Evolutionary conservation across 257 asterid genomes (phyloP).

Genomic region (Plantago ovata): DNA sequence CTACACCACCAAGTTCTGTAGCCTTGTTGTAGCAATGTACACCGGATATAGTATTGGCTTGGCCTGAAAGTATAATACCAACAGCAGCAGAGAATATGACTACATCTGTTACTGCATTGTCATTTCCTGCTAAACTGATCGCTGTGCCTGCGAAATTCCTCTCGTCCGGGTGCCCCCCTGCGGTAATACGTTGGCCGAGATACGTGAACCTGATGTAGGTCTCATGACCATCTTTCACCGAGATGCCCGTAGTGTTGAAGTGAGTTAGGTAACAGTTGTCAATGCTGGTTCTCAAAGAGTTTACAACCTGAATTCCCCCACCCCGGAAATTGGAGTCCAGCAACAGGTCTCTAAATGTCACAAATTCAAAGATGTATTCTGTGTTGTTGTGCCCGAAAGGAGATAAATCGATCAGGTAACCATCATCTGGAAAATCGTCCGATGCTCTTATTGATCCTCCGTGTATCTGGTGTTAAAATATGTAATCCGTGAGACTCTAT

Average conservation of each 20-base stretch:
- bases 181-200: constrained; percentile 83
- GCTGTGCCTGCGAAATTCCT: constrained; percentile 68
- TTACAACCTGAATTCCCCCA: constrained; percentile 67
- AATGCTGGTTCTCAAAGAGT: constrained; percentile 65
- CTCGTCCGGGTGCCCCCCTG: constrained; percentile 70
- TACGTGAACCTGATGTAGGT: constrained; percentile 69
- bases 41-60: constrained; percentile 67
- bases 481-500: neutral
- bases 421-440: constrained; percentile 48
- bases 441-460: constrained; percentile 93
- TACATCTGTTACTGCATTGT: constrained; percentile 65
- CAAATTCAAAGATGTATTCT: constrained; percentile 52
- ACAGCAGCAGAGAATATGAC: constrained; percentile 76
- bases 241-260: constrained; percentile 65
- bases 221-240: constrained; percentile 68
- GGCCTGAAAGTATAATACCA: constrained; percentile 63
- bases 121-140: constrained; percentile 59
- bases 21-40: constrained; percentile 95
- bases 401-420: constrained; percentile 65
- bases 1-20: constrained; percentile 69
- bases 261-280: constrained; percentile 81
- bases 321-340: constrained; percentile 68
- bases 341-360: constrained; percentile 62
- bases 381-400: constrained; percentile 29
- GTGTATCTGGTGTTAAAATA: constrained; percentile 50